Evolutionary conservation across 345 rosid genomes (phyloP), one percentile per base, ranked within the genome.

Genomic region (Syzygium aromaticum): DNA sequence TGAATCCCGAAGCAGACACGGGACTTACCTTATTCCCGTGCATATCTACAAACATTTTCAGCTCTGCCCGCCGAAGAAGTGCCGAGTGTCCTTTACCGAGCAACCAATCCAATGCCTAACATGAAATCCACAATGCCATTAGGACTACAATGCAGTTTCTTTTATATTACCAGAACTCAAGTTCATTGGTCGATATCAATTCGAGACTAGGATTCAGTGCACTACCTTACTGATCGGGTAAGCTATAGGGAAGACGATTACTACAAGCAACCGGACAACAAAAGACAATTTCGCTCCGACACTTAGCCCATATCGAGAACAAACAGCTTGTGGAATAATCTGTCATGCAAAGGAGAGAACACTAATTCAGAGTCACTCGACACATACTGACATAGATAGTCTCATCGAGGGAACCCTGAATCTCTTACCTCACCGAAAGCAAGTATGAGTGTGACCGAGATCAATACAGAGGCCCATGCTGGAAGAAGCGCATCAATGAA

Each of bases 181-280:
- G 17, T 61, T n/a, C 38, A 9, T 7, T 80, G 51, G 17, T 46
- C 7, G 84, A 27, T 40, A 22, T 33, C 6, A 25, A 19, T 80
- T 6, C 28, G 40, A 13, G 85, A 33, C 28, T 54, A 85, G 30
- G 38, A 73, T 49, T 46, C 21, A 25, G 73, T 61, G 15, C 5
- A 59, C 85, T 51, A 98, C 99, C 99, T 96, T 98, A 94, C 99
- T 96, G 87, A 98, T 98, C 0, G 99, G 99, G 88, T 92, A 96
- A 22, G 98, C 95, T 90, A 98, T 89, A 5, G 99, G 97, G 83
- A 90, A 95, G 92, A 96, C 93, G 85, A 95, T 49, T 91, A 94
- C 92, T 88, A 96, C 95, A 90, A 98, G 96, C 87, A 95, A 84
- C 28, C 89, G 96, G 56, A 96, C 99, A 87, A 93, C 85, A 19